Conservation (phyloP, 805 yeast genomes). For the Candida montana region DNA sequence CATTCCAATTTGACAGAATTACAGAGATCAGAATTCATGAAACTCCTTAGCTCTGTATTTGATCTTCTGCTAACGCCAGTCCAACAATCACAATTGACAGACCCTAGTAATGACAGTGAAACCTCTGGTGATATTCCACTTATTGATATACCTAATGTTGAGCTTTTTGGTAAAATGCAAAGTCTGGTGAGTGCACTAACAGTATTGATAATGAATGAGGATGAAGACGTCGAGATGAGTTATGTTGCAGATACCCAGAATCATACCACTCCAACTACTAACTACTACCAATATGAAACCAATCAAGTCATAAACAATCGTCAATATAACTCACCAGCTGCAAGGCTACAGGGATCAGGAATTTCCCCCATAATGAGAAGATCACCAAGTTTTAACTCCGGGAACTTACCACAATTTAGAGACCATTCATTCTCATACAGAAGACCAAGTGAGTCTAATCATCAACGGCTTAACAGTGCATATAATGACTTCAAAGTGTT, state of each 20-base stretch:
- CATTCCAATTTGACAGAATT: constrained; percentile 12
- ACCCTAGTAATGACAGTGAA: not conserved
- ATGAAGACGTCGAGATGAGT: constrained; percentile 9
- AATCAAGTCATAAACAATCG: too few relatives aligned
- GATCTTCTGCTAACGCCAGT: constrained; percentile 26
- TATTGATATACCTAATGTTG: constrained; percentile 25
- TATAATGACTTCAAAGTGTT: constrained; percentile 5
- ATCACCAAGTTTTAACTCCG: constrained; percentile 9
- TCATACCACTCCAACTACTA: not conserved
- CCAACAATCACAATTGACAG: not conserved
- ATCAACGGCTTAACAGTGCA: not conserved
- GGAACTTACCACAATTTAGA: constrained; percentile 7
- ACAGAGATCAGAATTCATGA: constrained; percentile 20
- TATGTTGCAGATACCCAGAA: constrained; percentile 6
- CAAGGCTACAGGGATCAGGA: not conserved
- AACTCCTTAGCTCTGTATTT: constrained; percentile 20
- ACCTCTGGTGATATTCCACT: constrained; percentile 12
- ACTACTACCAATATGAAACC: not conserved
- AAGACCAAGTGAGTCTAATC: not conserved
- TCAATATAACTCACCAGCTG: not conserved
- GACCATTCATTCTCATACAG: not conserved
- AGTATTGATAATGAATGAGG: constrained; percentile 27
- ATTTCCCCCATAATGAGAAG: constrained; percentile 1
- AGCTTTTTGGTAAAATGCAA: constrained; percentile 29
- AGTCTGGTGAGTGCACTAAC: constrained; percentile 28